phyloP scores from a whole-genome alignment of 306 rosid genomes.

The Parietaria judaica region DNA sequence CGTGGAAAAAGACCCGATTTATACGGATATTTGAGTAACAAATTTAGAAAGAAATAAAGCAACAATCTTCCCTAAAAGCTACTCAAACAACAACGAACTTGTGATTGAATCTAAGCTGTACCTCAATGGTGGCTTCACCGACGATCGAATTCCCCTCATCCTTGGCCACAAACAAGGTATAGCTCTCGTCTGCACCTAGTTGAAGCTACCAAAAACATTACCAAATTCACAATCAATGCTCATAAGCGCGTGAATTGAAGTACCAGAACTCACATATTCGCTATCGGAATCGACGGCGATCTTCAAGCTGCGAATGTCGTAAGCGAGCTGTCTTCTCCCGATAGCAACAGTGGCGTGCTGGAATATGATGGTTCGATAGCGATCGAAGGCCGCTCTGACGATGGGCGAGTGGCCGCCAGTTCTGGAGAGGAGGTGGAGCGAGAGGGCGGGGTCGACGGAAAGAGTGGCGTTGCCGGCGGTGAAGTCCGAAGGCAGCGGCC shows the following conservation, averaged over 20 bases:
- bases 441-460: slow-evolving; percentile 64
- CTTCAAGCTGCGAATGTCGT: slow-evolving; percentile 43
- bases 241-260: no score
- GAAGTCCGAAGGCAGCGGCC: slow-evolving; percentile 78
- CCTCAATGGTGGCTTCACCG: slow-evolving; percentile 64
- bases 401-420: slow-evolving; percentile 40
- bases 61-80: neutral
- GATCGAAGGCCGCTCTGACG: slow-evolving; percentile 54
- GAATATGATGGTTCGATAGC: slow-evolving; percentile 62
- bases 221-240: neutral
- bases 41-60: neutral
- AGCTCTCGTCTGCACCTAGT: slow-evolving; percentile 92
- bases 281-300: slow-evolving; percentile 41
- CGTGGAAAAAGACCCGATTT: no score
- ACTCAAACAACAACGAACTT: neutral
- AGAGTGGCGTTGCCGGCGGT: slow-evolving; percentile 49
- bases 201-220: slow-evolving; percentile 50
- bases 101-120: slow-evolving; percentile 14
- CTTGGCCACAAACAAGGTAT: slow-evolving; percentile 47
- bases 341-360: slow-evolving; percentile 31
- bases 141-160: slow-evolving; percentile 37
- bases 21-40: no score
- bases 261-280: slow-evolving; percentile 41
- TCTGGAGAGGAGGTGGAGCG: slow-evolving; percentile 30
- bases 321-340: slow-evolving; percentile 22